Evolutionary conservation across 768 basidiomycete genomes (phyloP), one percentile per base, ranked within the genome.

Genomic region (Termitomyces sp.): DNA sequence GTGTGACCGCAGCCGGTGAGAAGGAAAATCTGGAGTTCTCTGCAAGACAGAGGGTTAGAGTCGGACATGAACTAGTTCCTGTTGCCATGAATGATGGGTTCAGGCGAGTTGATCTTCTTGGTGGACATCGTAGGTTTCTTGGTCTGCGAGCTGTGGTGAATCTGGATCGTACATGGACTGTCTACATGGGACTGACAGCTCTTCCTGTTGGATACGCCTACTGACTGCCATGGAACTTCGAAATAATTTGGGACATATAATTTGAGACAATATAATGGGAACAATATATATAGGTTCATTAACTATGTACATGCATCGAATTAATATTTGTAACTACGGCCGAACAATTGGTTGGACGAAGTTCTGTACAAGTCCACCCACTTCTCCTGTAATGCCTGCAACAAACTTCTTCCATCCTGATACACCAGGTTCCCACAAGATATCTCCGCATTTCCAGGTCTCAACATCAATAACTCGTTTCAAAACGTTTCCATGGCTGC

Each of bases 91-190:
- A 59, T 40, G 65, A 72, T 48, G 77, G 78, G 0, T 78, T 77
- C 52, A 73, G 65, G 60, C 73, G 84, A 35, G 73, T 78, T 41
- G 84, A 86, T 65, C 72, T 74, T 46, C 60, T 85, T 32, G 82
- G 81, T 1, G 70, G 72, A 39, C 68, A 71, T 52, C 72, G 75
- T 54, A 65, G 70, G 50, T 84, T 77, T 63, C 74, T 76, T 65
- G 82, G 81, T 1, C 61, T 78, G 42, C 65, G 74, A 43, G 68
- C 72, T 4, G 67, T 73, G 0, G 65, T 75, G 17, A 67, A 69
- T 56, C 65, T 64, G 12, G 68, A 79, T 44, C 63, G 72, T 3
- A 68, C 70, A 5, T 81, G 78, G 78, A 74, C 71, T 56, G 62
- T 82, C 23, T 74, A 76, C 50, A 65, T 85, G 57, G 78, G 74